Evolutionary conservation across 441 rosid genomes (phyloP).

Genomic region (Populus trichocarpa): DNA sequence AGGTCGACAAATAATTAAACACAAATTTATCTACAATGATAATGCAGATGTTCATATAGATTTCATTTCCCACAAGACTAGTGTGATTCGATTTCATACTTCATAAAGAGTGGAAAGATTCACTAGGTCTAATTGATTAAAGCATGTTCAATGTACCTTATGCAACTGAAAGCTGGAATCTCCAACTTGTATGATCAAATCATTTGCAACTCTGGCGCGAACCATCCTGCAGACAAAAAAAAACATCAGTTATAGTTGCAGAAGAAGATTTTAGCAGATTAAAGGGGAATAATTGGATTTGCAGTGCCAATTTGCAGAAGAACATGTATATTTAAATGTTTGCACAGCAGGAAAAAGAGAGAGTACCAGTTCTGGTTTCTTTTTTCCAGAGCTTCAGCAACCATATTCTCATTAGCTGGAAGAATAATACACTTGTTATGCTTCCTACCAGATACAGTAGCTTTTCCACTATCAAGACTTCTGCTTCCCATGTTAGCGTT

Average conservation of each 20-base stretch:
- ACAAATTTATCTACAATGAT: not conserved
- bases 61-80: not conserved
- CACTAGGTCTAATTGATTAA: not conserved
- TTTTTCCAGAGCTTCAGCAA: conserved; percentile 40
- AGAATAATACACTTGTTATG: conserved; percentile 27
- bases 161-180: conserved; percentile 52
- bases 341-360: not conserved
- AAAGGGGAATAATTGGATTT: not conserved
- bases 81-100: not conserved
- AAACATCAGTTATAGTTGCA: not conserved
- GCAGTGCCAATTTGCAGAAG: not conserved
- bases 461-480: conserved; percentile 12
- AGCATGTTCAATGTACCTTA: conserved; percentile 34
- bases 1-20: not conserved
- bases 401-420: conserved; percentile 25
- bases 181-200: conserved; percentile 47
- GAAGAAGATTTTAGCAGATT: not conserved
- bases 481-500: conserved; percentile 10
- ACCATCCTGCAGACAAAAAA: conserved; percentile 39
- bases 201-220: conserved; percentile 31
- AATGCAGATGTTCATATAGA: not conserved
- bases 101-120: not conserved
- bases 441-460: conserved; percentile 12
- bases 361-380: conserved; percentile 38
- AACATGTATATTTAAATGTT: not conserved